Conservation (phyloP, 2,329 filamentous ascomycete species). For the Penicillium sp. region DNA sequence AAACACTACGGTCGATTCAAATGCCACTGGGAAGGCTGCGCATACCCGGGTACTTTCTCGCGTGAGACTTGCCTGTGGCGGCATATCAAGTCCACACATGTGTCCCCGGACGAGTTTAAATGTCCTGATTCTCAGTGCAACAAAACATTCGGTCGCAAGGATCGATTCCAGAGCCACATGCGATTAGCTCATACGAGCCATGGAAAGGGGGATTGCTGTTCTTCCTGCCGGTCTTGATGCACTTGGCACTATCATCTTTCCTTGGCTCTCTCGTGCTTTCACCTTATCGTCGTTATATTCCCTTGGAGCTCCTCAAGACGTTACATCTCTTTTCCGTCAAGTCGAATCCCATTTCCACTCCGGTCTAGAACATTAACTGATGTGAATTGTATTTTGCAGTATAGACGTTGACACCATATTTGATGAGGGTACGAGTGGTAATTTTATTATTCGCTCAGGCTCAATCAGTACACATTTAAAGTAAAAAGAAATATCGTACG, state of each 20-base stretch:
- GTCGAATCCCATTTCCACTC: too few species aligned
- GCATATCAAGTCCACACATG: constrained; percentile 8
- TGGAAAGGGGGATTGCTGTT: background rate
- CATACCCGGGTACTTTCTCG: constrained; percentile 3
- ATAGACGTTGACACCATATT: too few species aligned
- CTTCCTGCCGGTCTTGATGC: constrained; percentile 1
- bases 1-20: background rate
- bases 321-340: background rate
- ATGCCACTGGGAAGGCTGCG: constrained; percentile 5
- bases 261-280: background rate
- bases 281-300: background rate
- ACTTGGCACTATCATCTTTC: background rate
- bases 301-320: background rate
- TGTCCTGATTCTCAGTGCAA: constrained; percentile 5
- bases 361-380: too few species aligned
- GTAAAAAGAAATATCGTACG: too few species aligned
- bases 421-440: too few species aligned
- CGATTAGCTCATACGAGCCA: constrained; percentile 2
- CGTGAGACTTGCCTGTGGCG: constrained; percentile 7
- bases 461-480: too few species aligned
- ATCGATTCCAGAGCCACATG: constrained; percentile 2
- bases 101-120: constrained; percentile 1
- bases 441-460: too few species aligned
- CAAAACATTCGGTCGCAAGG: constrained; percentile 8
- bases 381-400: too few species aligned